Evolutionary conservation across 352 stramenopile species (phyloP).

Genomic region (Pythium diclinum): DNA sequence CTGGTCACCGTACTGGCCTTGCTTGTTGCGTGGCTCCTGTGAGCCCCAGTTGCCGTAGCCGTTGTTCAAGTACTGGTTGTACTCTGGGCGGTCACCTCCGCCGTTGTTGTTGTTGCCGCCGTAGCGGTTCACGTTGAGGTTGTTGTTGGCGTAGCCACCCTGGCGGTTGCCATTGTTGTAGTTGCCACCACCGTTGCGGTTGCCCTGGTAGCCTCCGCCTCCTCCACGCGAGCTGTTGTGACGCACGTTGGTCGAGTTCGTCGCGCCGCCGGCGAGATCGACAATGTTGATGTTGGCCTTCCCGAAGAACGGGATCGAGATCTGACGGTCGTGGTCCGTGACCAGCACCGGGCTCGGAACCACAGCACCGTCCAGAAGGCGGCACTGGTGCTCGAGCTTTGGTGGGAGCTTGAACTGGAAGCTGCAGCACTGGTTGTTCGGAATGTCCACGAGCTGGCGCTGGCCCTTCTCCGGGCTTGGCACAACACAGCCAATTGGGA

Average conservation of each 20-base stretch:
- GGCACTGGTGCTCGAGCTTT: slow-evolving; percentile 50
- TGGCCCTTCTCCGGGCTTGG: slow-evolving; percentile 78
- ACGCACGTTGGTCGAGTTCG: slow-evolving; percentile 54
- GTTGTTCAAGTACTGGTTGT: slow-evolving; percentile 78
- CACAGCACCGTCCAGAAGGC: slow-evolving; percentile 52
- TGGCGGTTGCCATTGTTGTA: slow-evolving; percentile 36
- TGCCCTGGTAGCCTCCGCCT: slow-evolving; percentile 29
- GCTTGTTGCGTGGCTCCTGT: slow-evolving; percentile 77
- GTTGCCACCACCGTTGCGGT: slow-evolving; percentile 28
- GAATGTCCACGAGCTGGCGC: slow-evolving; percentile 64
- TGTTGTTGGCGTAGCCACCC: slow-evolving; percentile 41
- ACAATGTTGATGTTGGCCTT: slow-evolving; percentile 86
- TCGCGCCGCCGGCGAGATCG: slow-evolving; percentile 59
- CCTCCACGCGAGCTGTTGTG: slow-evolving; percentile 41
- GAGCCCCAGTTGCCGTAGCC: slow-evolving; percentile 76
- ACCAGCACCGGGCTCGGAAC: slow-evolving; percentile 43
- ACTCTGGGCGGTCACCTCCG: slow-evolving; percentile 30
- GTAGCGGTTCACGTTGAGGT: slow-evolving; percentile 68
- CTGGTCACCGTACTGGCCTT: slow-evolving; percentile 45
- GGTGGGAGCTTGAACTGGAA: slow-evolving; percentile 71
- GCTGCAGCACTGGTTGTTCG: slow-evolving; percentile 86
- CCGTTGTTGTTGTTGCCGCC: slow-evolving; percentile 31
- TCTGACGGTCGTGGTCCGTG: slow-evolving; percentile 55
- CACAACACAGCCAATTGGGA: slow-evolving; percentile 69
- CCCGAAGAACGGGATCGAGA: slow-evolving; percentile 78